Percentiles rank a stretch among this genome's conserved stretches.
Evolutionary conservation across 2,329 filamentous ascomycete species (phyloP).

Genomic region (Erysiphe neolycopersici): DNA sequence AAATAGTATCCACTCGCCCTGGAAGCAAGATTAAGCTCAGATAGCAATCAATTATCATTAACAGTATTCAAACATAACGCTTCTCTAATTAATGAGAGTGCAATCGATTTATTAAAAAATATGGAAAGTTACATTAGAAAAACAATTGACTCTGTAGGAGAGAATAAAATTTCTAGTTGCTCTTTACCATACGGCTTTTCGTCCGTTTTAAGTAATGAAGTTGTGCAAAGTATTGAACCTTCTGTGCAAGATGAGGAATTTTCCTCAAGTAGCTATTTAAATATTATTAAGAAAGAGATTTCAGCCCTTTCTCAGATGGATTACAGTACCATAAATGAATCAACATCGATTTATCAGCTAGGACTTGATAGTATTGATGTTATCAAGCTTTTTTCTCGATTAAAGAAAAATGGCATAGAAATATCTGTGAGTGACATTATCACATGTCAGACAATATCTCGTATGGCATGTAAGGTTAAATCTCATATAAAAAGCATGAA

Average conservation of each 20-base stretch:
- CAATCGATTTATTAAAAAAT: slow-evolving; percentile 16
- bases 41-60: slow-evolving; percentile 22
- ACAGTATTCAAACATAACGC: slow-evolving; percentile 31
- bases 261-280: slow-evolving; percentile 29
- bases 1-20: slow-evolving; percentile 35
- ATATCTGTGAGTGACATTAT: slow-evolving; percentile 56
- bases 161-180: slow-evolving; percentile 2
- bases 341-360: slow-evolving; percentile 48
- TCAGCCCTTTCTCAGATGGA: slow-evolving; percentile 30
- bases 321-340: slow-evolving; percentile 23
- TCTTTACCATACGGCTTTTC: neutral
- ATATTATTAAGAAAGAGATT: slow-evolving; percentile 31
- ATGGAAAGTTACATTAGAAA: slow-evolving; percentile 14
- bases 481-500: neutral
- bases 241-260: neutral
- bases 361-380: slow-evolving; percentile 82
- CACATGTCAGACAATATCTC: slow-evolving; percentile 37
- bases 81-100: slow-evolving; percentile 14
- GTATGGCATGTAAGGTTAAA: slow-evolving; percentile 19
- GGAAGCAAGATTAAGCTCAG: slow-evolving; percentile 31
- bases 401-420: slow-evolving; percentile 31
- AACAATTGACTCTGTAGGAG: slow-evolving; percentile 4
- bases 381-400: slow-evolving; percentile 52
- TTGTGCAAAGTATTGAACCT: neutral
- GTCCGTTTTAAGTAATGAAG: neutral